phyloP scores from a whole-genome alignment of 2,329 filamentous ascomycete genomes.

The Fusarium oligoseptatum region DNA sequence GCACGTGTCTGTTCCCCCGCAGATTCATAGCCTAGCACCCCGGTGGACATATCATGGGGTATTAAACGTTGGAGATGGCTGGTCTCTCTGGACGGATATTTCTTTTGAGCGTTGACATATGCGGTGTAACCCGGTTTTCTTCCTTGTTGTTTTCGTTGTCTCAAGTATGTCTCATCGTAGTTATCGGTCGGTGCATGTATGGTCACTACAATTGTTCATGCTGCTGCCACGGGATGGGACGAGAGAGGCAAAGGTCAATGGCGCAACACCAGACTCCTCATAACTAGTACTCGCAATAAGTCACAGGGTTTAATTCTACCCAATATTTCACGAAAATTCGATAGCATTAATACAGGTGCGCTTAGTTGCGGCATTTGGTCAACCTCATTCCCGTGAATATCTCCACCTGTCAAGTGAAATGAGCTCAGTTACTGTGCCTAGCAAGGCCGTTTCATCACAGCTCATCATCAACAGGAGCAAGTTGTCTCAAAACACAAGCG shows the following conservation, averaged over 20 bases:
- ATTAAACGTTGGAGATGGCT: not conserved
- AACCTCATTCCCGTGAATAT: not conserved
- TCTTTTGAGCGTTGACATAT: not conserved
- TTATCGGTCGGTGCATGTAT: not conserved
- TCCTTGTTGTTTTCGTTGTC: not conserved
- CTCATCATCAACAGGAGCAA: not conserved
- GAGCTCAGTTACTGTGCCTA: not conserved
- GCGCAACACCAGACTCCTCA: not conserved
- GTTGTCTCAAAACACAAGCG: not conserved
- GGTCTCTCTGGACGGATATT: not conserved
- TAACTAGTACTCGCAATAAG: not conserved
- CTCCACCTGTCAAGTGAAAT: not conserved
- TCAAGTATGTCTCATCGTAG: not conserved
- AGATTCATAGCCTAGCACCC: constrained; percentile 17
- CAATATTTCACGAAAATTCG: no score
- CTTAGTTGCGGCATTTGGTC: no score
- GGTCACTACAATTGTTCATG: not conserved
- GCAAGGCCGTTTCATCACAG: not conserved
- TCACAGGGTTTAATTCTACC: not conserved
- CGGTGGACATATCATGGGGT: constrained; percentile 23
- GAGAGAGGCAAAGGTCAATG: not conserved
- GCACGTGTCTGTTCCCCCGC: constrained; percentile 29
- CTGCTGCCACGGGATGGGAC: not conserved
- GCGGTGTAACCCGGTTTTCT: not conserved
- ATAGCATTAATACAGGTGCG: no score